Percentiles rank a stretch among this genome's conserved stretches.
Conservation (phyloP, 192 early-diverging fungal genomes). For the Umbelopsis vinacea region DNA sequence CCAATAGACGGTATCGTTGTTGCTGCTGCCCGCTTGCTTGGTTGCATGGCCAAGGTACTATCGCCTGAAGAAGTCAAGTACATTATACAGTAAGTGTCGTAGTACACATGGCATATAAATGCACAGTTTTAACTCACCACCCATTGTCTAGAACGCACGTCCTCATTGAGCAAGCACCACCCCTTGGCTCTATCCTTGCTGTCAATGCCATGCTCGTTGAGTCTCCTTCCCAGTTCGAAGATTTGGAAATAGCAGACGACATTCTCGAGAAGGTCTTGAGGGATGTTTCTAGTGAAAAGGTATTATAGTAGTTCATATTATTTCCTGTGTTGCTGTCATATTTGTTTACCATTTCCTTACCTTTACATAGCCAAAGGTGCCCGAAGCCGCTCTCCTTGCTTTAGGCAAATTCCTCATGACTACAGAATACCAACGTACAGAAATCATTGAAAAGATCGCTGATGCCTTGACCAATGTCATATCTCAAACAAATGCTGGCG, state of each 20-base stretch:
- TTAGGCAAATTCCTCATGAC: conserved; percentile 56
- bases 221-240: conserved; percentile 48
- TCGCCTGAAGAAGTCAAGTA: conserved; percentile 13
- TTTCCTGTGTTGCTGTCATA: neutral
- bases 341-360: neutral
- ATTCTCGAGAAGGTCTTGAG: conserved; percentile 34
- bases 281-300: conserved; percentile 21
- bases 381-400: conserved; percentile 56
- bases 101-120: too few species aligned
- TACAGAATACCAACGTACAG: conserved; percentile 52
- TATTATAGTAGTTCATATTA: neutral
- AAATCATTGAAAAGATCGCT: conserved; percentile 39
- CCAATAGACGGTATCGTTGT: conserved; percentile 3
- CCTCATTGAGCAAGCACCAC: conserved; percentile 26
- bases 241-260: conserved; percentile 41
- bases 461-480: conserved; percentile 36
- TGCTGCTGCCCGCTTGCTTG: conserved; percentile 9
- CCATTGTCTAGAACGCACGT: conserved; percentile 39
- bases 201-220: conserved; percentile 54
- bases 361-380: conserved; percentile 40
- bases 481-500: conserved; percentile 22
- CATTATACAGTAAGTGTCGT: conserved; percentile 10
- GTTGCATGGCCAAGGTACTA: neutral
- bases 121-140: too few species aligned
- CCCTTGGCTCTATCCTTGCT: conserved; percentile 48